phyloP scores from a whole-genome alignment of 164 flowering plant species.

The Santalum album region DNA sequence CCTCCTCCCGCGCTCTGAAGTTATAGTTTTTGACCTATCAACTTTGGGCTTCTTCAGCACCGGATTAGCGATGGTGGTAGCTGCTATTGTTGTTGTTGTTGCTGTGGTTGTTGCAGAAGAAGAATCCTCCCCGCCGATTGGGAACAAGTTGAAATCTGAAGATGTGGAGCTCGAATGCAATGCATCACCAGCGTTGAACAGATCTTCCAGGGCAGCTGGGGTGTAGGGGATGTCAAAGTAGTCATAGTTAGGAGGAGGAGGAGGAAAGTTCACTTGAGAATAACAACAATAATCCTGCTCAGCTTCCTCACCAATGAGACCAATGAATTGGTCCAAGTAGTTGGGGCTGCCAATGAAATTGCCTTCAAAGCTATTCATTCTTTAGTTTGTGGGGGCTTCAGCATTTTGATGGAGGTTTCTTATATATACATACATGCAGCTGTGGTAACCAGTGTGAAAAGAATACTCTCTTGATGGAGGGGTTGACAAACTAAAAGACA shows the following conservation, averaged over 20 bases:
- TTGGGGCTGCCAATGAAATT: too few species aligned
- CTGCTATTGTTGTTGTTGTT: constrained; percentile 1
- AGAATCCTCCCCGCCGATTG: constrained; percentile 31
- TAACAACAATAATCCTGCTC: constrained; percentile 1
- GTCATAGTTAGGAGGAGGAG: constrained; percentile 10
- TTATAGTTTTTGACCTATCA: constrained; percentile 56
- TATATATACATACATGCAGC: too few species aligned
- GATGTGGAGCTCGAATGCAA: constrained; percentile 13
- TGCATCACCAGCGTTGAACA: constrained; percentile 5
- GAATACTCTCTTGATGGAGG: too few species aligned
- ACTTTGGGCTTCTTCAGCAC: constrained; percentile 12
- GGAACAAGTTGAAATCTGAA: too few species aligned
- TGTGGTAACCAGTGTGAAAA: too few species aligned
- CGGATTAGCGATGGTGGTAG: neutral
- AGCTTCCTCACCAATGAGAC: constrained; percentile 36
- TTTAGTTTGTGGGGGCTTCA: too few species aligned
- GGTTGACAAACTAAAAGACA: too few species aligned
- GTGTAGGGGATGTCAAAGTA: constrained; percentile 13
- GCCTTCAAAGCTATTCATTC: too few species aligned
- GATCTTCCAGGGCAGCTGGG: constrained; percentile 7
- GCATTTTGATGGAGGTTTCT: too few species aligned
- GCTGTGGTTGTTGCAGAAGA: constrained; percentile 31
- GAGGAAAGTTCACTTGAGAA: too few species aligned
- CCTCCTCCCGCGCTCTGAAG: constrained; percentile 67
- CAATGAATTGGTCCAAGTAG: constrained; percentile 34